Base-by-base conservation (phyloP, 1,139 yeast genomes). In the Meyerozyma elateridarum region DNA sequence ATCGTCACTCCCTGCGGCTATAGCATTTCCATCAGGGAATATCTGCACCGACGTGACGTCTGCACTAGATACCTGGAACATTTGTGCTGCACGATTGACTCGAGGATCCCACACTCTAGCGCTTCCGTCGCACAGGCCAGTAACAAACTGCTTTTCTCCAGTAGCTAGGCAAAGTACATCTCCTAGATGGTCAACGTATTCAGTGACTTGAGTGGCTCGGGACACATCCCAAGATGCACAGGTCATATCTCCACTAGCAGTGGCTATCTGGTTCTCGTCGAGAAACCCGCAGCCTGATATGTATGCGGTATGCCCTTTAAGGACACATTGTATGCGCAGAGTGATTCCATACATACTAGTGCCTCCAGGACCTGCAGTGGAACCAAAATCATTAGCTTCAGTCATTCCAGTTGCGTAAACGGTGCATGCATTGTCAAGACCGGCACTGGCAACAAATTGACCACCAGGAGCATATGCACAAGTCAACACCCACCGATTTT, bases 171-270 rank as follows among this genome's bases (percentile, higher is more conserved):
- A 65, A 35, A 85, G 61, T 13, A 89, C 85, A 52, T 85, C 96
- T 5, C 95, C 94, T 17, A 82, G 56, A 57, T 88, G 95, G 38
- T 83, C 95, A 8, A 75, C 59, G 51, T 73, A 85, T 30, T 76
- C 80, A 21, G 75, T 59, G 1, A 71, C 56, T 41, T 72, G 66
- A 17, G 61, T 61, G 1, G 85, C 80, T 40, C 73, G 74, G 18
- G 68, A 63, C 18, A 85, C 64, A 52, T 89, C 96, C 96, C 96
- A 89, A 36, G 79, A 54, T 3, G 75, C 70, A 46, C 88, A 74
- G 1, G 93, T 76, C 80, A 80, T 77, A 53, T 89, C 96, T 4
- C 95, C 96, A 31, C 91, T 79, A 1, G 81, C 73, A 0, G 95
- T 84, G 11, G 85, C 49, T 0, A 85, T 52, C n/a, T 66, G 65